A percentile compares a stretch with the other conserved stretches of the same genome.
Evolutionary conservation across 176 grass and related monocot species (phyloP).

Genomic region (Phragmites australis): DNA sequence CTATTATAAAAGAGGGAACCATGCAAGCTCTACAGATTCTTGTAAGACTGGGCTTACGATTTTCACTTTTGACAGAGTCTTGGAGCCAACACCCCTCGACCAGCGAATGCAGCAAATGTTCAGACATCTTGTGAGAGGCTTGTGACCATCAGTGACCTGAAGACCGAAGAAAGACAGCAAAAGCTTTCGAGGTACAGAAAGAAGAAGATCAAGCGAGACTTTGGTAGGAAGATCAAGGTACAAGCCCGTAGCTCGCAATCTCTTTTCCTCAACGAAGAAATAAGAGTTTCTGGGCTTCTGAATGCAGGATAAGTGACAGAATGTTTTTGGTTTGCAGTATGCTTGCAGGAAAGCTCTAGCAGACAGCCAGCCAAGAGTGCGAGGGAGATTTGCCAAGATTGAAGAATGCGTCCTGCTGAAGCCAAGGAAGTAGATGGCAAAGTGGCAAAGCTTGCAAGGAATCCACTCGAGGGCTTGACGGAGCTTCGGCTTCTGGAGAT

Average conservation of each 20-base stretch:
- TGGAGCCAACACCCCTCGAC: slow-evolving; percentile 57
- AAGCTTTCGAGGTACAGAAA: slow-evolving; percentile 95
- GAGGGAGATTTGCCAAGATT: slow-evolving; percentile 96
- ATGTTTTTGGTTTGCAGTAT: slow-evolving; percentile 59
- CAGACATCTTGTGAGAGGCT: slow-evolving; percentile 69
- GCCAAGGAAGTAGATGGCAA: slow-evolving; percentile 43
- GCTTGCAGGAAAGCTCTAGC: slow-evolving; percentile 97
- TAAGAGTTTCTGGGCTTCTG: background rate
- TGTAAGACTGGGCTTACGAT: background rate
- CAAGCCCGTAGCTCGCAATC: background rate
- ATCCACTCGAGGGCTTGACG: background rate
- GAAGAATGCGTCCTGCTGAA: slow-evolving; percentile 62
- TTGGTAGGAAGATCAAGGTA: slow-evolving; percentile 99
- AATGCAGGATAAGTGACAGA: background rate
- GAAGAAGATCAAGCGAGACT: slow-evolving; percentile 96
- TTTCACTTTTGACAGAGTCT: slow-evolving; percentile 62
- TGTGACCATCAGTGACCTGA: slow-evolving; percentile 75
- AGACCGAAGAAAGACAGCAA: slow-evolving; percentile 85
- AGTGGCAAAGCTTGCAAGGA: slow-evolving; percentile 7
- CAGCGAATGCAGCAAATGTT: slow-evolving; percentile 39
- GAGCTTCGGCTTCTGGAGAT: slow-evolving; percentile 34
- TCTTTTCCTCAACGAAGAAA: background rate
- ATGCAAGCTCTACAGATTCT: background rate
- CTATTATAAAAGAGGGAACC: background rate
- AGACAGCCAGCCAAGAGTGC: slow-evolving; percentile 95